Evolutionary conservation across 2,329 filamentous ascomycete species (phyloP).

Genomic region (Talaromyces sp.): DNA sequence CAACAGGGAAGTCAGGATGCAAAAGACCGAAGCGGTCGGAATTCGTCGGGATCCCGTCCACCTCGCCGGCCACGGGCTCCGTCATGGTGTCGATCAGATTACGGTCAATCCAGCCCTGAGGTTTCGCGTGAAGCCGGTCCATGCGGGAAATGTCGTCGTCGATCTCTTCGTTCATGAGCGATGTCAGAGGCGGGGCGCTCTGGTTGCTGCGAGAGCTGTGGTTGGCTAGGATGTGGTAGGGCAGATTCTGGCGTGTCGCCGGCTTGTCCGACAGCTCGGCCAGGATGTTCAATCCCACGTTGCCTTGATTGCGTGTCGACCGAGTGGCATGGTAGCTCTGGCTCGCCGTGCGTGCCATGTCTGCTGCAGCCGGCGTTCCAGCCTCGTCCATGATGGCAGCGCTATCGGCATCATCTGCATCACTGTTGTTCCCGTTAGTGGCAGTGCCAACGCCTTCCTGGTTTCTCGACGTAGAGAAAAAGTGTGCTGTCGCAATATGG

Average conservation of each 20-base stretch:
- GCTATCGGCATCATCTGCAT: slow-evolving; percentile 36
- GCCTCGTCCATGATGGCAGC: slow-evolving; percentile 38
- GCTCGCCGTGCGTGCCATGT: slow-evolving; percentile 59
- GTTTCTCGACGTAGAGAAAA: slow-evolving; percentile 54
- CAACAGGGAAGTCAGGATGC: slow-evolving; percentile 41
- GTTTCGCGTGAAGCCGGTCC: slow-evolving; percentile 34
- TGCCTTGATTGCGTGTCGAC: slow-evolving; percentile 48
- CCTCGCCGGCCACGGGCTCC: slow-evolving; percentile 25
- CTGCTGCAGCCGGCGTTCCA: slow-evolving; percentile 41
- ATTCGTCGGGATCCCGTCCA: slow-evolving; percentile 27
- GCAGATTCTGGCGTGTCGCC: slow-evolving; percentile 41
- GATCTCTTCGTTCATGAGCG: slow-evolving; percentile 44
- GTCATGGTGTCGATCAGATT: slow-evolving; percentile 36
- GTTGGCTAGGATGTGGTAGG: slow-evolving; percentile 44
- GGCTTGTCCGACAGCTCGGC: slow-evolving; percentile 52
- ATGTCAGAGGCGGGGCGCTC: slow-evolving; percentile 38
- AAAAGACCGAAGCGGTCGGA: slow-evolving; percentile 34
- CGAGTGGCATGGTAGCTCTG: slow-evolving; percentile 54
- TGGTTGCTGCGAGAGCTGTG: slow-evolving; percentile 42
- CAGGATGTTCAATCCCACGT: slow-evolving; percentile 52
- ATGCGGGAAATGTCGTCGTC: slow-evolving; percentile 43
- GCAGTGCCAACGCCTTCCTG: slow-evolving; percentile 34
- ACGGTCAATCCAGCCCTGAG: slow-evolving; percentile 38
- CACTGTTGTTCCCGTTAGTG: slow-evolving; percentile 37
- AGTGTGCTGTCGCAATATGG: slow-evolving; percentile 54